Evolutionary conservation across 2,329 filamentous ascomycete genomes (phyloP), one percentile per base, ranked within the genome.

Genomic region (Verticillium longisporum): DNA sequence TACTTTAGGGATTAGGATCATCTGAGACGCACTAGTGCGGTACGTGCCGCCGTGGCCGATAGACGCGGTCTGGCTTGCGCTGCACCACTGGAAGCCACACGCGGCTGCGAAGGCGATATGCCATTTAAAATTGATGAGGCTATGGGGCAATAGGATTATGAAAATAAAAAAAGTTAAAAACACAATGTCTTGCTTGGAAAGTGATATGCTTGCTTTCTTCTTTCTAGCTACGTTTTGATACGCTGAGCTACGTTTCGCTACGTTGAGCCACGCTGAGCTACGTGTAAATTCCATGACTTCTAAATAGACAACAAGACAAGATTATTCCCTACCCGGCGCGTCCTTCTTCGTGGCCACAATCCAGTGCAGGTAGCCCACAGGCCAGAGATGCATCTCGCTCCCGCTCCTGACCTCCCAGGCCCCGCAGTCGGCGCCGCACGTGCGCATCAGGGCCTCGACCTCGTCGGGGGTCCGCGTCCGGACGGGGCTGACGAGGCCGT

Each of bases 401-500:
- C 82, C 83, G 63, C 78, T 82, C 62, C 68, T 72, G 11, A 85
- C 66, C 69, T 78, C 75, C 83, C 83, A 85, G n/a, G 68, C 68
- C 3, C 68, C 71, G 37, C 73, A 72, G 38, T 73, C 72, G 2
- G 77, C 79, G 11, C 78, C 81, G 67, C 82, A 84, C 4, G 75
- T 76, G 60, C 80, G 78, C 64, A 91, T 72, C 66, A 92, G 70
- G 0, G 70, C 69, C 70, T 87, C 76, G 5, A 91, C 82, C 73
- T 92, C 90, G 14, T 82, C 79, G 0, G 86, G 80, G 4, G 84
- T 89, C 60, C 89, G 80, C 6, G 88, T 90, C 54, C 90, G 77
- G 66, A 92, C 70, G 45, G 83, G 83, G 10, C 87, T 90, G 56
- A 91, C 80, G 61, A 84, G 76, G 2, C 89, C 89, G 72, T 92